These are phyloP conservation scores for Paratinospora sagittata DNA, from an alignment of 164 flowering plant species.

Conservation along the genomic window DNA sequence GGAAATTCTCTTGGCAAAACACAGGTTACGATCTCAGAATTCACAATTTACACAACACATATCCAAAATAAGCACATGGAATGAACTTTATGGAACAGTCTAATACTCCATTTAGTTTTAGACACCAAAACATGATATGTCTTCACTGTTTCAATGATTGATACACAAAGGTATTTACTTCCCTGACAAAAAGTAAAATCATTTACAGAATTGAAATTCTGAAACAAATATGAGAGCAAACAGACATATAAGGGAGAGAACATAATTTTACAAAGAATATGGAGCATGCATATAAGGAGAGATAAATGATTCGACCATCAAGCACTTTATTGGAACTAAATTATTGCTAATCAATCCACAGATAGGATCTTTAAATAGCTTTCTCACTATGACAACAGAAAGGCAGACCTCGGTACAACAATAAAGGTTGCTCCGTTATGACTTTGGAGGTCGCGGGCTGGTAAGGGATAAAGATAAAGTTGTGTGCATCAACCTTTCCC, in stretches of 20 bases:
- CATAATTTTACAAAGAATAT: neutral
- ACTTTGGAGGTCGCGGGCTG: too few species aligned
- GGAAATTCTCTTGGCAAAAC: neutral
- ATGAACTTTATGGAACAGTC: neutral
- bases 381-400: neutral
- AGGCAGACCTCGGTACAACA: too few species aligned
- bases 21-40: neutral
- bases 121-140: too few species aligned
- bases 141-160: too few species aligned
- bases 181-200: too few species aligned
- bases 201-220: too few species aligned
- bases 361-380: neutral
- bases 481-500: too few species aligned
- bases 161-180: too few species aligned
- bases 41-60: neutral
- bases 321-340: neutral
- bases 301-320: neutral
- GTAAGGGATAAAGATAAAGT: too few species aligned
- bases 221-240: too few species aligned
- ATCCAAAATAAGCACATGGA: neutral
- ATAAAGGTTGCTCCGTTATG: too few species aligned
- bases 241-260: neutral
- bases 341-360: neutral
- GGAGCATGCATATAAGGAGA: neutral
- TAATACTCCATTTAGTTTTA: too few species aligned